These are phyloP conservation scores for Camellia granthamiana DNA, from an alignment of 148 eudicot genomes.

Conservation along the genomic window DNA sequence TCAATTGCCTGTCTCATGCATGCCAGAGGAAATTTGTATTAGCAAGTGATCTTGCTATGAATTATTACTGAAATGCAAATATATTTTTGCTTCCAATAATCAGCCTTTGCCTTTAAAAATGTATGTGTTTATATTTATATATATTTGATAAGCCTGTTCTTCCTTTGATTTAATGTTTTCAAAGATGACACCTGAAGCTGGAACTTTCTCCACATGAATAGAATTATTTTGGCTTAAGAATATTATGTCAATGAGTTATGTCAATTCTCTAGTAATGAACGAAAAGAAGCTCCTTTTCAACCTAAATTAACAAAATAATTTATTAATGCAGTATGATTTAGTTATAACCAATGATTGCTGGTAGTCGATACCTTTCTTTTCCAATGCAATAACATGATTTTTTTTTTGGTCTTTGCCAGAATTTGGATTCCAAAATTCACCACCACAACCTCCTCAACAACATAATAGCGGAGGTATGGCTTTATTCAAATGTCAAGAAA, in stretches of 20 bases:
- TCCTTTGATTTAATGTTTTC: background rate
- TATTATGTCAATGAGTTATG: background rate
- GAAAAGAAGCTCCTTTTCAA: background rate
- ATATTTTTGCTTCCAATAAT: background rate
- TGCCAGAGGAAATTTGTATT: background rate
- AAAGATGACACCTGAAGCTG: background rate
- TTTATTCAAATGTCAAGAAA: background rate
- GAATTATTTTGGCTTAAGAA: background rate
- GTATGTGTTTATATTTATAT: background rate
- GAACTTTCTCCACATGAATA: background rate
- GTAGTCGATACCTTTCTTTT: background rate
- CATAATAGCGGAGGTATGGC: constrained; percentile 80
- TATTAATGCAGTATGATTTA: background rate
- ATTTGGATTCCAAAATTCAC: constrained; percentile 90
- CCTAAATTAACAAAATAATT: background rate
- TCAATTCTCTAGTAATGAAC: background rate
- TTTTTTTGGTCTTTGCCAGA: constrained; percentile 34
- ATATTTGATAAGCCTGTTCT: background rate
- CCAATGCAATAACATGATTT: background rate
- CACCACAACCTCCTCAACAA: constrained; percentile 91
- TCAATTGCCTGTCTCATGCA: background rate
- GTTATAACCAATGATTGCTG: constrained; percentile 1
- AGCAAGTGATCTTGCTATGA: background rate
- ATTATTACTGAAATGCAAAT: background rate
- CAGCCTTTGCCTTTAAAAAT: background rate